Base-by-base conservation (phyloP, 495 filamentous ascomycete genomes). In the Xylaria palmicola region DNA sequence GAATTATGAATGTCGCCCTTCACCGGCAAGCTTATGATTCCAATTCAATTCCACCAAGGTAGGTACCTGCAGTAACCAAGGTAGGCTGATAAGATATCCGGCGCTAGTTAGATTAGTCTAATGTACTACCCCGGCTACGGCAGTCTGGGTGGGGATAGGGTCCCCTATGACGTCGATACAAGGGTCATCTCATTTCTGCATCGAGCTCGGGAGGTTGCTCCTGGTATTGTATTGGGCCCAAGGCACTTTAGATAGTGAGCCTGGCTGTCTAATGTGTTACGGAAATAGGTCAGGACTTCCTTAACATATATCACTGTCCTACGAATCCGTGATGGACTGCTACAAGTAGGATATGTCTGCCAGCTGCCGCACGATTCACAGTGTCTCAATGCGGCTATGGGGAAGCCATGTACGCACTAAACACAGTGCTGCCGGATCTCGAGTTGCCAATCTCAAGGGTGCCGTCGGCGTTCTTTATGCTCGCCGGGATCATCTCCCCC, bases 391-490 rank as follows among this genome's bases (percentile, higher is more conserved):
- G 27, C 15, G 27, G 34, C 37, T 55, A 61, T 29, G 6, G 0
- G 26, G 59, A 55, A 37, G 32, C 13, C 15, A 45, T 67, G 1
- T 39, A 44, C 52, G 71, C 19, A 44, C 66, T 72, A 47, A 69
- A 71, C 9, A 72, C 72, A 19, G 65, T 47, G 1, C 62, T 45
- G 1, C 64, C 72, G 5, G 66, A 86, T 62, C 82, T 83, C 52
- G 86, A 76, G 66, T 91, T 89, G 1, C 86, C 88, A 40, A 91
- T 87, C 56, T 92, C 85, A 41, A 87, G 81, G 22, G 80, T 65
- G 5, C 75, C 71, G 51, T 76, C 73, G 44, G 79, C 73, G 19
- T 74, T 80, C 68, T 71, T 73, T 15, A 87, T 67, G 52, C 80
- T 80, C 22, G 81, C 69, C 26, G 69, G 68, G 45, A 89, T 84